Evolutionary conservation across 495 filamentous ascomycete species (phyloP).

Genomic region (Cercophora samala): DNA sequence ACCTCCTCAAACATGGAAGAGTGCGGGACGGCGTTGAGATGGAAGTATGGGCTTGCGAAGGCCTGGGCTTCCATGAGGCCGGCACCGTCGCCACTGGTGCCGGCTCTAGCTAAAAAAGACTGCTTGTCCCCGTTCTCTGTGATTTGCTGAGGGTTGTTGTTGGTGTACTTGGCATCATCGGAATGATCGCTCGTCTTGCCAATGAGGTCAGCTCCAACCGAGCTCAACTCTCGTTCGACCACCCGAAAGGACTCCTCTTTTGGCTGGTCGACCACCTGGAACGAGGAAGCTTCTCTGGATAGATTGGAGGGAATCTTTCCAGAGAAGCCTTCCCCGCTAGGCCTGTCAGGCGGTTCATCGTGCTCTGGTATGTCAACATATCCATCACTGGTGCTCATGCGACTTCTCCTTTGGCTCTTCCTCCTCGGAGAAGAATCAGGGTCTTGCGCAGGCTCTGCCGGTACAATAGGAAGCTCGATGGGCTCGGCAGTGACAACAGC

Average conservation of each 20-base stretch:
- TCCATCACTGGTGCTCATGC: slow-evolving; percentile 34
- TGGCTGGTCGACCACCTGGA: slow-evolving; percentile 11
- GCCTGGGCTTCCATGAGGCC: slow-evolving; percentile 48
- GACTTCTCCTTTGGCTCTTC: slow-evolving; percentile 29
- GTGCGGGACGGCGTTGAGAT: slow-evolving; percentile 42
- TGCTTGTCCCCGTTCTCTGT: slow-evolving; percentile 35
- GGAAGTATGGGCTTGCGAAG: slow-evolving; percentile 32
- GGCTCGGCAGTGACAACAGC: slow-evolving; percentile 17
- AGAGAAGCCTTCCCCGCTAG: slow-evolving; percentile 15
- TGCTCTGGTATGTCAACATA: slow-evolving; percentile 26
- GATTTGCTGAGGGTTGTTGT: slow-evolving; percentile 22
- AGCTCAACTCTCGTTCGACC: slow-evolving; percentile 40
- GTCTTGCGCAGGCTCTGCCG: slow-evolving; percentile 23
- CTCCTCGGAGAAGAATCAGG: slow-evolving; percentile 24
- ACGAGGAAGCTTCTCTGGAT: slow-evolving; percentile 3
- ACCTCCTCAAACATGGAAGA: slow-evolving; percentile 25
- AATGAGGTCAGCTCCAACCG: slow-evolving; percentile 41
- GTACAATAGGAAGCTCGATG: slow-evolving; percentile 20
- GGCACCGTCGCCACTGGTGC: slow-evolving; percentile 59
- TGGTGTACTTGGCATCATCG: slow-evolving; percentile 40
- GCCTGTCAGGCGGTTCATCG: slow-evolving; percentile 36
- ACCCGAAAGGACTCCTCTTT: slow-evolving; percentile 21
- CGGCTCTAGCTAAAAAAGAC: slow-evolving; percentile 65
- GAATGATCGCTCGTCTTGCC: slow-evolving; percentile 32
- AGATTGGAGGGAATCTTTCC: neutral